Evolutionary conservation across 495 filamentous ascomycete genomes (phyloP).

Genomic region (Xylaria flabelliformis): DNA sequence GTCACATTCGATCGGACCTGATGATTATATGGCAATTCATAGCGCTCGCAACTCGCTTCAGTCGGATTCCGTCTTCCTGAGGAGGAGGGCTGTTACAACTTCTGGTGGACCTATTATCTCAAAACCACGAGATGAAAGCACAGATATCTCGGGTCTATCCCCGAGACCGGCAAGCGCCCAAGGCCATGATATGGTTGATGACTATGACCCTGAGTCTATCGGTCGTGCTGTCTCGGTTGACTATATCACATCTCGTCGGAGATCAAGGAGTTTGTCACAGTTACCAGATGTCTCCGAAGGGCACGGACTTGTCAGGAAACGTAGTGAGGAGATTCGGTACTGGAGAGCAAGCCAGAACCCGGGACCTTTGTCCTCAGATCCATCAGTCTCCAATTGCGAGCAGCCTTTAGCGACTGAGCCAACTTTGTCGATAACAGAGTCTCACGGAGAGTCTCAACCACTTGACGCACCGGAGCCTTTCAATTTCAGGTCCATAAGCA

Average conservation of each 20-base stretch:
- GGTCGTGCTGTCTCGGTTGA: constrained; percentile 62
- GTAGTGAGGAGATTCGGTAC: constrained; percentile 64
- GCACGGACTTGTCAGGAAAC: constrained; percentile 46
- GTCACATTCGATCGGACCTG: constrained; percentile 60
- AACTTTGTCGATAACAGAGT: constrained; percentile 39
- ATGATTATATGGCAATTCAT: constrained; percentile 53
- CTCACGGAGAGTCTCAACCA: constrained; percentile 41
- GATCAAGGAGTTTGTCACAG: constrained; percentile 61
- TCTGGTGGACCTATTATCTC: constrained; percentile 43
- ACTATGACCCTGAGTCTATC: constrained; percentile 54
- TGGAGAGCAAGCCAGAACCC: constrained; percentile 62
- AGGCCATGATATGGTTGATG: constrained; percentile 45
- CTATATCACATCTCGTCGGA: constrained; percentile 48
- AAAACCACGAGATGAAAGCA: constrained; percentile 36
- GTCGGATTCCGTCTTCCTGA: constrained; percentile 42
- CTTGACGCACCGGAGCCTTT: constrained; percentile 58
- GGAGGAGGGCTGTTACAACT: constrained; percentile 45
- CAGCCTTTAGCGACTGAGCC: constrained; percentile 45
- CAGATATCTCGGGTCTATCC: constrained; percentile 56
- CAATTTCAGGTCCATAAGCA: constrained; percentile 53
- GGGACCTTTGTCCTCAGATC: constrained; percentile 54
- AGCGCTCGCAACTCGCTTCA: constrained; percentile 56
- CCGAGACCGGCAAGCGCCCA: constrained; percentile 62
- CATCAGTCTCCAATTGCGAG: constrained; percentile 53
- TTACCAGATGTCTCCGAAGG: constrained; percentile 46